Base-by-base conservation (phyloP, 192 early-diverging fungal genomes). In the Coemansia sp. region DNA sequence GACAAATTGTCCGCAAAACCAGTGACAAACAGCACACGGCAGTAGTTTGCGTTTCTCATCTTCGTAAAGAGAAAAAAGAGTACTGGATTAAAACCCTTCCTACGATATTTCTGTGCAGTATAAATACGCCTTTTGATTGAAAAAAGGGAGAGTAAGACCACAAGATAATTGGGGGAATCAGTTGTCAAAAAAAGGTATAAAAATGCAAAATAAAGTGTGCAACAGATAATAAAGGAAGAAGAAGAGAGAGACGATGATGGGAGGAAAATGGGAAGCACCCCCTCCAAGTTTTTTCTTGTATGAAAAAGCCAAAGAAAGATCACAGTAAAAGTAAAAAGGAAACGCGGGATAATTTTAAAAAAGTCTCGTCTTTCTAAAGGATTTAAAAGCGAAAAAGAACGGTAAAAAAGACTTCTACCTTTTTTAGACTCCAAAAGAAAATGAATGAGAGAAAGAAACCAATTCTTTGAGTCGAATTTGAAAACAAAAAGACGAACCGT, bases 21-120 rank as follows among this genome's bases (percentile, higher is more conserved):
- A 19, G 67, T 66, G 18, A 73, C 67, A 54, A 73, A 79, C 12
- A 79, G 66, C 50, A 53, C 64, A 12, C 66, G 54, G 19, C 70
- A 72, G 48, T 63, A 78, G 23, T 65, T 52, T 9, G 34, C 34
- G 21, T 54, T 54, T 32, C 49, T 72, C 65, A 68, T 78, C 26
- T n/a, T 30, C 6, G 1, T 38, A 38, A 38, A 38, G 28, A 38
- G 6, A 31, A 31, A 31, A 31, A 31, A 31, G 30, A 31, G 34
- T 4, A 38, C 1, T 38, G 10, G 10, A 38, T 12, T 9, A 9
- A 38, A 38, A n/a, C n/a, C n/a, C n/a, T 31, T 3, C 34, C 34
- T 9, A 38, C 34, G 34, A 12, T 38, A 38, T 38, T 38, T 9
- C 10, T 38, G 34, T 38, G 34, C 34, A 38, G 34, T 38, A 38